phyloP scores from a whole-genome alignment of 768 basidiomycete genomes.

The Exsudoporus frostii region DNA sequence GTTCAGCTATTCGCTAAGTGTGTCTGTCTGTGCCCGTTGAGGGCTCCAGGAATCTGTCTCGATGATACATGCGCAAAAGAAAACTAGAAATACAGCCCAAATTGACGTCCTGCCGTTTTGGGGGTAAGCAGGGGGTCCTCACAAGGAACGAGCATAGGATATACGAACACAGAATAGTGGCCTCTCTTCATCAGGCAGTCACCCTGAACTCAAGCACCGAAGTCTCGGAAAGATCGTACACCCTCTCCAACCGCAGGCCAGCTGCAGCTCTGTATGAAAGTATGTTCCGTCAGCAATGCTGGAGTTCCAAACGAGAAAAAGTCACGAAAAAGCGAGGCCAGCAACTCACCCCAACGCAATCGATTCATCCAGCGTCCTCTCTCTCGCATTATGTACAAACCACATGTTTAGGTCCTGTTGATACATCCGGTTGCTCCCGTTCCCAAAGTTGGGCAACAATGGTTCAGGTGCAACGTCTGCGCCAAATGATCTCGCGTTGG shows the following conservation, averaged over 20 bases:
- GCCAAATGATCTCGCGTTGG: constrained; percentile 2
- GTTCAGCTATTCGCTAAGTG: background rate
- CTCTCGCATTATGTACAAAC: constrained; percentile 38
- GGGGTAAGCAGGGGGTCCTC: background rate
- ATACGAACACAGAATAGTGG: background rate
- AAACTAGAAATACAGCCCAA: background rate
- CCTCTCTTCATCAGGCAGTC: constrained; percentile 4
- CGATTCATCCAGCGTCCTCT: constrained; percentile 42
- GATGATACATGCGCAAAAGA: background rate
- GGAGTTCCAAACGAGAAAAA: background rate
- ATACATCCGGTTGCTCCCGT: constrained; percentile 39
- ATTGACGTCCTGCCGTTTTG: background rate
- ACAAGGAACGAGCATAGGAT: background rate
- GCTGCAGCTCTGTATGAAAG: constrained; percentile 12
- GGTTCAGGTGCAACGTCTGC: constrained; percentile 40
- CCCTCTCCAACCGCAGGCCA: constrained; percentile 22
- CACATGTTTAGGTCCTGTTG: constrained; percentile 48
- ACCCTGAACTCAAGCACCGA: constrained; percentile 25
- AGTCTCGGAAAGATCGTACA: constrained; percentile 29
- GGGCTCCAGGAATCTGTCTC: constrained; percentile 1
- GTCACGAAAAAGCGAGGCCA: background rate
- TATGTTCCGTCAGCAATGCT: background rate
- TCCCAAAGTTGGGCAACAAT: constrained; percentile 46
- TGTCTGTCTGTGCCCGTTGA: constrained; percentile 11
- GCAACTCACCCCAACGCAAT: constrained; percentile 31